Base-by-base conservation (phyloP, 2,329 filamentous ascomycete species). In the Catunica adiposa region DNA sequence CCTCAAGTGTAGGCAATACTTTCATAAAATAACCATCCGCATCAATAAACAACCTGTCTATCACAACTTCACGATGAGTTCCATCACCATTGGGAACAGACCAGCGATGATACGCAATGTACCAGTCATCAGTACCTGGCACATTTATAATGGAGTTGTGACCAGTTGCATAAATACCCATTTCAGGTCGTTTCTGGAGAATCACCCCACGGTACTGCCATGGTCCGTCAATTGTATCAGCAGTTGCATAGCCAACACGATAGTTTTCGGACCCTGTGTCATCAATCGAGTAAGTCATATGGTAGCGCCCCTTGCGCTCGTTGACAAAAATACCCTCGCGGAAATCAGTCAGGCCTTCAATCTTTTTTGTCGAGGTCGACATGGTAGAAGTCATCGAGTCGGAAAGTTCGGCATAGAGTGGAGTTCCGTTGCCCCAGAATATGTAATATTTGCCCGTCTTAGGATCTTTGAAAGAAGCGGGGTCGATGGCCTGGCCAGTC, bases 381-480 rank as follows among this genome's bases (percentile, higher is more conserved):
- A 71, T 69, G 60, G 74, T 64, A 0, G 69, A 71, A 0, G 68
- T 61, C 72, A 75, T 74, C 62, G 74, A 68, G 23, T 72, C 68
- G 34, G 63, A 64, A 0, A 74, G 61, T 60, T 74, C 68, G 0
- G 72, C 72, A 15, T 68, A 62, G 0, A 74, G 56, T 0, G 71
- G 67, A 0, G 58, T 58, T 1, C 71, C 69, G 52, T 74, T 75
- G 3, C 80, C 80, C 66, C 82, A 83, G 64, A 80, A 83, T 5
- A 84, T 62, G 59, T 81, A 83, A 54, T 75, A 78, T 40, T 73
- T 69, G 1, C 74, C 76, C 42, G 79, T 66, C 0, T 64, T 73
- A 0, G 79, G 78, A 57, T 84, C 80, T 1, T 76, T 70, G 60
- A 83, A 82, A 0, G 70, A 71, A 1, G 75, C 78, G 0, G 80